Evolutionary conservation across 108 stramenopile species (phyloP), one percentile per base, ranked within the genome.

Genomic region (Skeletonema costatum): DNA sequence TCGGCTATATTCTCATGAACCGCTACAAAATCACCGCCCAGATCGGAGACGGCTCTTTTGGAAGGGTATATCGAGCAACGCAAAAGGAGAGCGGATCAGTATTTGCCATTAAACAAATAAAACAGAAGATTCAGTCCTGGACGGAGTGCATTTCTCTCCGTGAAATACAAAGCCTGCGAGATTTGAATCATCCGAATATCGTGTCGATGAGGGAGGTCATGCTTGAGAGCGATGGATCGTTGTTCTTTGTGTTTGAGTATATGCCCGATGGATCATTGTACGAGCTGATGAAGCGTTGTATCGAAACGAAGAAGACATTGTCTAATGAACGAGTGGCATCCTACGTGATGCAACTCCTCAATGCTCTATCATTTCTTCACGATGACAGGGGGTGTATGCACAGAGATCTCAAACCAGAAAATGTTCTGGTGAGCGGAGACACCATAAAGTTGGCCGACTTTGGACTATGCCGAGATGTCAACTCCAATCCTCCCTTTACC

Each of bases 11-110:
- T 6, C 35, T n/a, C 11, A 98, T 98, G 98, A 85, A 99, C 66
- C 86, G 97, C 29, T 99, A 99, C 85, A 85, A 86, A 65, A 58
- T 98, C 16, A 83, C 80, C 6, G 91, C 92, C 71, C 85, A 87
- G 32, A 84, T 99, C 14, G 99, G 99, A 12, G 94, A 98, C 72
- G 99, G 99, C 4, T 88, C 97, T 19, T 99, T 98, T 75, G 99
- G 99, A 10, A 85, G 80, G 8, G 98, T 99, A 10, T 87, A 85
- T 46, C 93, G 92, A 67, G 97, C 96, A 2, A 85, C 82, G 14
- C 83, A 87, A 51, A 80, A 89, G 64, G 87, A 86, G 30, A 92
- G 74, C 1, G 90, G 90, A 8, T 84, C 88, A 58, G 91, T 94
- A 81, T 84, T 81, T 41, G 93, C 93, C 12, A 87, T 94, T 68